Conservation (phyloP, 2,329 filamentous ascomycete species). For the Arachnomyces sp. region DNA sequence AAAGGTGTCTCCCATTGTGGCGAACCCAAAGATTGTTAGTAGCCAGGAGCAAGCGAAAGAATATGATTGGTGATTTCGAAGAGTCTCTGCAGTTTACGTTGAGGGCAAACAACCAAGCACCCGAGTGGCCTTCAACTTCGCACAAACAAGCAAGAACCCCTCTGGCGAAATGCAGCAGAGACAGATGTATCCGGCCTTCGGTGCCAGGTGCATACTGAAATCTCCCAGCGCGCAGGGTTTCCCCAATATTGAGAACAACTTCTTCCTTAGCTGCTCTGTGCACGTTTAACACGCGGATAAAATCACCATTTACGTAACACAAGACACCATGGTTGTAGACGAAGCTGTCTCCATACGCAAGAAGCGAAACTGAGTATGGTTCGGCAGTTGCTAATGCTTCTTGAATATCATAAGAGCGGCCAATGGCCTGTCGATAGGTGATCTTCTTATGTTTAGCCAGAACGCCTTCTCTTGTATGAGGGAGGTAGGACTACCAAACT, state of each 20-base stretch:
- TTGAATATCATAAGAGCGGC: constrained; percentile 54
- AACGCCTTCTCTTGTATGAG: constrained; percentile 39
- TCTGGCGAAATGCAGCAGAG: constrained; percentile 51
- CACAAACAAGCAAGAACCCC: constrained; percentile 53
- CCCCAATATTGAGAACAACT: constrained; percentile 48
- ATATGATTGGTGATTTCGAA: constrained; percentile 28
- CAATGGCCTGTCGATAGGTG: constrained; percentile 48
- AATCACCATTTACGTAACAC: constrained; percentile 52
- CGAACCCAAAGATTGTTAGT: constrained; percentile 58
- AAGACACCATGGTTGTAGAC: constrained; percentile 57
- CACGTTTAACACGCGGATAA: constrained; percentile 54
- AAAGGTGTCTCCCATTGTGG: constrained; percentile 54
- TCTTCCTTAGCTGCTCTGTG: constrained; percentile 44
- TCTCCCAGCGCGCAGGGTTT: constrained; percentile 17
- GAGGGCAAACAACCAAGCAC: constrained; percentile 50
- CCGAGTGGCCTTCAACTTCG: constrained; percentile 34
- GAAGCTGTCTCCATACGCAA: constrained; percentile 56
- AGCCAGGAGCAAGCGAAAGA: constrained; percentile 37
- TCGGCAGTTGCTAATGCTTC: constrained; percentile 53
- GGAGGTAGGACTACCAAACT: constrained; percentile 32
- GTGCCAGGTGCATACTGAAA: constrained; percentile 13
- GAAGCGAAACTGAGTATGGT: constrained; percentile 54
- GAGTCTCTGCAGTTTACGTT: constrained; percentile 22
- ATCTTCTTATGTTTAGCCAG: constrained; percentile 29
- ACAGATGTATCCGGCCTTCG: constrained; percentile 40